Evolutionary conservation across 192 early-diverging fungal species (phyloP).

Genomic region (Coemansia sp.): DNA sequence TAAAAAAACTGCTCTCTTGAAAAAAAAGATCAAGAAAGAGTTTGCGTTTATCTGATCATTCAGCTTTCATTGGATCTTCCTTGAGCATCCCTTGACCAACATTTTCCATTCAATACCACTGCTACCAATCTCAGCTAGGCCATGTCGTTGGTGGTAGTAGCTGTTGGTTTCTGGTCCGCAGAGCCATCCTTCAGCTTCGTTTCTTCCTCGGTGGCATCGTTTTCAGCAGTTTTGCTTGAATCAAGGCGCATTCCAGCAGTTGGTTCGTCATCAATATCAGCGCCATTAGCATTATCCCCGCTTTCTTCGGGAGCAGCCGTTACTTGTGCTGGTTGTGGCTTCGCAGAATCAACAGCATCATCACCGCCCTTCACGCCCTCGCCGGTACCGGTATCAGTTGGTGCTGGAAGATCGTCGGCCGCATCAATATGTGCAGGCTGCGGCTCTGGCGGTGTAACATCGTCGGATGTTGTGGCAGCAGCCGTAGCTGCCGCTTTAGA

Average conservation of each 20-base stretch:
- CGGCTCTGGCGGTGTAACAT: slow-evolving; percentile 11
- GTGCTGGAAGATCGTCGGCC: slow-evolving; percentile 11
- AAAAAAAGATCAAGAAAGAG: too few relatives aligned
- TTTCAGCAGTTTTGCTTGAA: slow-evolving; percentile 13
- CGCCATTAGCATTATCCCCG: not conserved
- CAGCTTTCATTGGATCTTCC: too few relatives aligned
- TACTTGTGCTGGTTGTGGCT: slow-evolving; percentile 10
- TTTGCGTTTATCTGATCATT: too few relatives aligned
- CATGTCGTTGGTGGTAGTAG: too few relatives aligned
- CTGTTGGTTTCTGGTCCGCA: not conserved
- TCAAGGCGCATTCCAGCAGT: slow-evolving; percentile 33
- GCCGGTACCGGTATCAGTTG: not conserved
- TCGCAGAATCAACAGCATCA: not conserved
- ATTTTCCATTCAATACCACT: too few relatives aligned
- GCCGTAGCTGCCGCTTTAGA: not conserved
- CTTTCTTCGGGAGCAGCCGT: slow-evolving; percentile 28
- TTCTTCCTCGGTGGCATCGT: slow-evolving; percentile 3
- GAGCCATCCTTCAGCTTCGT: not conserved
- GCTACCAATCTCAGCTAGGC: too few relatives aligned
- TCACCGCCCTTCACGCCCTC: not conserved
- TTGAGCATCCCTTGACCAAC: too few relatives aligned
- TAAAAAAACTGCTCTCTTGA: too few relatives aligned
- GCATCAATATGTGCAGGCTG: slow-evolving; percentile 35
- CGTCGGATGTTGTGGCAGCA: not conserved
- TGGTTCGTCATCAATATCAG: slow-evolving; percentile 3